These are phyloP conservation scores for Camellia granthamiana DNA, from an alignment of 148 eudicot species.

Conservation along the genomic window DNA sequence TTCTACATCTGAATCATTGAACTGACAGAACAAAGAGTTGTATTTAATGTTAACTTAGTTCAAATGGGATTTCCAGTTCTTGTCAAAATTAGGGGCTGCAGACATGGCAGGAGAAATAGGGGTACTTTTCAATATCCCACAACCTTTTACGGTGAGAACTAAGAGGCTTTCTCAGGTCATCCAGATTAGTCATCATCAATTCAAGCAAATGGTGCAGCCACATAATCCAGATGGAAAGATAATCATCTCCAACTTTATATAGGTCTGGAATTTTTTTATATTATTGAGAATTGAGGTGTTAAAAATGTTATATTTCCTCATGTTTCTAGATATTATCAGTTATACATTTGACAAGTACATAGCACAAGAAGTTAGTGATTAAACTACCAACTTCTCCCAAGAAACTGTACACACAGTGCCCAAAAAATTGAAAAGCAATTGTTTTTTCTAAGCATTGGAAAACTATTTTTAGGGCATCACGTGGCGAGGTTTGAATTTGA, in stretches of 20 bases:
- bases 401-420: not conserved
- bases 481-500: not conserved
- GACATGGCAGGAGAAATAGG: constrained; percentile 31
- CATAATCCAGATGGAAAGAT: constrained; percentile 34
- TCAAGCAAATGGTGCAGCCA: constrained; percentile 50
- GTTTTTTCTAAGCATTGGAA: not conserved
- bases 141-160: constrained; percentile 61
- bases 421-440: not conserved
- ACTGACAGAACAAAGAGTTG: not conserved
- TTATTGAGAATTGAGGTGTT: not conserved
- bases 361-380: not conserved
- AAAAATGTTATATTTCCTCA: not conserved
- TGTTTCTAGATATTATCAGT: not conserved
- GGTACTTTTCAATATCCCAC: constrained; percentile 33
- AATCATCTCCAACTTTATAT: constrained; percentile 41
- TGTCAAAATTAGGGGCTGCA: constrained; percentile 29
- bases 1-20: not conserved
- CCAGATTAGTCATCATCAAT: constrained; percentile 48
- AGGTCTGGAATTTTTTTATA: constrained; percentile 26
- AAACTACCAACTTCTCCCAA: not conserved
- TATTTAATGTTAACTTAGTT: not conserved
- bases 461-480: not conserved
- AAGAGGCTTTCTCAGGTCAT: constrained; percentile 59
- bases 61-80: constrained; percentile 31
- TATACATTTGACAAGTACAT: not conserved